These are phyloP conservation scores for Aspergillus sp. DNA, from an alignment of 2,329 filamentous ascomycete genomes.

Conservation along the genomic window DNA sequence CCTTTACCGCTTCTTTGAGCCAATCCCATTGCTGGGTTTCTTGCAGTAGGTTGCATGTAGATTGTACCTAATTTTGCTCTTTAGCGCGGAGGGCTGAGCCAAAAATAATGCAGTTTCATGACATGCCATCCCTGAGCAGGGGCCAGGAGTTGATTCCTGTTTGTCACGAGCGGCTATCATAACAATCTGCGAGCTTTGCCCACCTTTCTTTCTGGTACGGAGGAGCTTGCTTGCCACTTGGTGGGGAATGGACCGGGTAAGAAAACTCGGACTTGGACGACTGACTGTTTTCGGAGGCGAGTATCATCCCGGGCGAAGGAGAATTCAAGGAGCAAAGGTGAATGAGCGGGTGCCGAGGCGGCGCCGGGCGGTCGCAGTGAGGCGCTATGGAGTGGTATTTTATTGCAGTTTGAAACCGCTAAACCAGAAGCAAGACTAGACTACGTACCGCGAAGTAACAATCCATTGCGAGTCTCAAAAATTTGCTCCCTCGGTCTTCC, in stretches of 20 bases:
- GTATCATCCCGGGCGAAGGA: not conserved
- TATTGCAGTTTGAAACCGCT: slow-evolving; percentile 2
- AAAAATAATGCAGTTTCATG: slow-evolving; percentile 4
- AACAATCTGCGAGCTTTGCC: not conserved
- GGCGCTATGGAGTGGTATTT: not conserved
- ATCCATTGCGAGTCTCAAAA: not conserved
- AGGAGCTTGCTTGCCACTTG: not conserved
- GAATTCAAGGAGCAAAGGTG: not conserved
- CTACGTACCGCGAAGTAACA: not conserved
- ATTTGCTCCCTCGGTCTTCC: slow-evolving; percentile 1
- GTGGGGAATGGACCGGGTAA: slow-evolving; percentile 6
- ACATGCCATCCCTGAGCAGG: not conserved
- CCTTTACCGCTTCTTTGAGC: slow-evolving; percentile 19
- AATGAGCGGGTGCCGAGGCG: not conserved
- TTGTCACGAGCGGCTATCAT: not conserved
- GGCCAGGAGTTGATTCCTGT: not conserved
- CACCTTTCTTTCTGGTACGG: not conserved
- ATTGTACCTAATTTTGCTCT: not conserved
- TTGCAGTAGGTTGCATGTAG: slow-evolving; percentile 11
- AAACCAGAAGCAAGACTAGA: not conserved
- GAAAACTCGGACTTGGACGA: not conserved
- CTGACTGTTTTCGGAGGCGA: not conserved
- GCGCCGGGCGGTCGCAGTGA: not conserved
- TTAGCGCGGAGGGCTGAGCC: slow-evolving; percentile 6
- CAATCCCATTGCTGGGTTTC: slow-evolving; percentile 7